Base-by-base conservation (phyloP, 2,329 filamentous ascomycete genomes). In the Penicillium rolfsii region DNA sequence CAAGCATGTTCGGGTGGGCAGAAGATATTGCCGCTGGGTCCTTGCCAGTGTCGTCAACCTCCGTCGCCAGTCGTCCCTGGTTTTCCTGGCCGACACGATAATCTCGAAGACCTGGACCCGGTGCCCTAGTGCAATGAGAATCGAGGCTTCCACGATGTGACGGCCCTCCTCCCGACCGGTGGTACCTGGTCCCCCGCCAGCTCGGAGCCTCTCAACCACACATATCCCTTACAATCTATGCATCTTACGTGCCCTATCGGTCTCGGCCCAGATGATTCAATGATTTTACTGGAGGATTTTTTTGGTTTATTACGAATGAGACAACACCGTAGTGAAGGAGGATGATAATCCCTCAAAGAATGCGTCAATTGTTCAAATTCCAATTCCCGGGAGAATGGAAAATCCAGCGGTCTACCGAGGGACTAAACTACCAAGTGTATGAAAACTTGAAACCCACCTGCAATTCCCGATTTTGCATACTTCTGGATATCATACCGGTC, bases 1-100 rank as follows among this genome's bases (percentile, higher is more conserved):
- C 66, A 64, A 54, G 60, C 46, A 52, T 57, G 38, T 30, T 61
- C 62, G 62, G 62, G 57, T 70, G 68, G 72, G 69, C 68, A 69
- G 70, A 74, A 74, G 64, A 63, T 69, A 75, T 74, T 74, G 67
- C 72, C 73, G 72, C 64, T 68, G 61, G 62, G 61, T 64, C 62
- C 61, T 53, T 26, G 3, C 19, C 49, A 36, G 19, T 16, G 19
- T 24, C 22, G 49, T 35, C 33, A 30, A 35, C 26, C 30, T 33
- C 30, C 30, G 30, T 33, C 30, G 19, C 30, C 30, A 33, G 48
- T 11, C 19, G 52, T 43, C 26, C 48, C 26, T 65, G 46, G 54
- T 64, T 65, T 67, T 67, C 54, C 61, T 60, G 54, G 43, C 40
- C 28, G 33, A 43, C 46, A 55, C 58, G 57, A 65, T 54, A 64